Conservation (phyloP, 1,284 basidiomycete genomes). For the Cutaneotrichosporon sp. region DNA sequence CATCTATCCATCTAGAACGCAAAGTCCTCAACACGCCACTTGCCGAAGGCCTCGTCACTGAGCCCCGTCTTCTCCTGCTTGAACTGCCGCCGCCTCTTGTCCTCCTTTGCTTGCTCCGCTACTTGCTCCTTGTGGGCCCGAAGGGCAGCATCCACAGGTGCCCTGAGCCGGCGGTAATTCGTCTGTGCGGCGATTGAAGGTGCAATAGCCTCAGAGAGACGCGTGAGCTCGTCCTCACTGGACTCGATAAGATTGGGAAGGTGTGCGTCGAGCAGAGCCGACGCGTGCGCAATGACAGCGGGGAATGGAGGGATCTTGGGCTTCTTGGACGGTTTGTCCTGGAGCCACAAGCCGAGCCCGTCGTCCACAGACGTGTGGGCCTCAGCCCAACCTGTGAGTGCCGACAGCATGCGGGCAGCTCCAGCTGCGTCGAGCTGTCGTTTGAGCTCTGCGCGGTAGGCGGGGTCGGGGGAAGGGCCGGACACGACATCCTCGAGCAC, state of each 20-base stretch:
- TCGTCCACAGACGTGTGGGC: slow-evolving; percentile 24
- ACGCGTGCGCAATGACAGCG: slow-evolving; percentile 33
- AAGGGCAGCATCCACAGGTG: slow-evolving; percentile 43
- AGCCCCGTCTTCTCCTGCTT: slow-evolving; percentile 16
- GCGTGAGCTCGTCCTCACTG: slow-evolving; percentile 26
- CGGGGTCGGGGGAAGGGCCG: slow-evolving; percentile 35
- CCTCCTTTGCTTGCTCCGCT: not conserved
- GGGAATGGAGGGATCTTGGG: slow-evolving; percentile 9
- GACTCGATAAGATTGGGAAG: slow-evolving; percentile 37
- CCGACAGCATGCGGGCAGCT: slow-evolving; percentile 30
- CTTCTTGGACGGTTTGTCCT: slow-evolving; percentile 4
- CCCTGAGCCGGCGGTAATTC: slow-evolving; percentile 37
- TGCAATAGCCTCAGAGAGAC: slow-evolving; percentile 28
- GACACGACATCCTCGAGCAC: slow-evolving; percentile 28
- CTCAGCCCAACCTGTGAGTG: slow-evolving; percentile 34
- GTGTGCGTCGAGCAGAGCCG: slow-evolving; percentile 45
- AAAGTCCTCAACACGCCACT: slow-evolving; percentile 45
- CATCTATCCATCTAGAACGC: slow-evolving; percentile 27
- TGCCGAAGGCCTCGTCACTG: slow-evolving; percentile 38
- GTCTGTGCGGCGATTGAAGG: slow-evolving; percentile 39
- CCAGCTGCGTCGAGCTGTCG: slow-evolving; percentile 29
- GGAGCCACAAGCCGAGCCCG: slow-evolving; percentile 32
- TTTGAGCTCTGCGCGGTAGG: slow-evolving; percentile 38
- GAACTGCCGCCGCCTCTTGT: slow-evolving; percentile 1
- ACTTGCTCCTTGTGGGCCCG: slow-evolving; percentile 25